phyloP scores from a whole-genome alignment of 805 yeast genomes.

The Nematodospora valgi region DNA sequence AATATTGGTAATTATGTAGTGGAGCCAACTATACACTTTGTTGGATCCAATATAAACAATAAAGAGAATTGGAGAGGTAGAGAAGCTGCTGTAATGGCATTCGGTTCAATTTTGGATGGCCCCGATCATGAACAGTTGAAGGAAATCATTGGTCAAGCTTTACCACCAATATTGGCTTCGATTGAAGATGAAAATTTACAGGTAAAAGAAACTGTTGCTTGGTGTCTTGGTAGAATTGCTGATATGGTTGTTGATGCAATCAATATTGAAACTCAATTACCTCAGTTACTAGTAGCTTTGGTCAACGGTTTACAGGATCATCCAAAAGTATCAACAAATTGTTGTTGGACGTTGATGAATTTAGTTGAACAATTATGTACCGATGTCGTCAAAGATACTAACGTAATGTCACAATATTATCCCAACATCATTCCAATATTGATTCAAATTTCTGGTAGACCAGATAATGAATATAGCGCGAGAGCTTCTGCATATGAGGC shows the following conservation, averaged over 20 bases:
- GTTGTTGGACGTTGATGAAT: constrained; percentile 96
- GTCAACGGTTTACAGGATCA: constrained; percentile 82
- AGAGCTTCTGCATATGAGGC: constrained; percentile 98
- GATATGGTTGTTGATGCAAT: constrained; percentile 80
- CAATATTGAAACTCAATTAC: constrained; percentile 60
- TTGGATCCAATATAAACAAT: constrained; percentile 61
- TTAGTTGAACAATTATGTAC: constrained; percentile 75
- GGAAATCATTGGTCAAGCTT: constrained; percentile 72
- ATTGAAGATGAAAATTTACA: constrained; percentile 75
- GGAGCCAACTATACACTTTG: constrained; percentile 80
- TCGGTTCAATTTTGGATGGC: constrained; percentile 95
- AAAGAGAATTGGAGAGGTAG: constrained; percentile 69
- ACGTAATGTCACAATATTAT: constrained; percentile 74
- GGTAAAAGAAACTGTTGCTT: constrained; percentile 95
- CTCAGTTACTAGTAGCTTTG: constrained; percentile 70
- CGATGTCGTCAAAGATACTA: constrained; percentile 49
- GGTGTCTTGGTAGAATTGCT: constrained; percentile 97
- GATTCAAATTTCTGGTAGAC: constrained; percentile 62
- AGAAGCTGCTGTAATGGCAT: constrained; percentile 99
- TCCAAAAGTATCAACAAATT: constrained; percentile 91
- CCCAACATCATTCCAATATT: constrained; percentile 65
- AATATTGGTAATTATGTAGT: constrained; percentile 84
- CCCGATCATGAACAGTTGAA: constrained; percentile 74
- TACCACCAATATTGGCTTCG: constrained; percentile 70
- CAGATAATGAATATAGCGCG: constrained; percentile 81